Conservation (phyloP, 2,329 filamentous ascomycete genomes). For the Pseudogymnoascus sp. region DNA sequence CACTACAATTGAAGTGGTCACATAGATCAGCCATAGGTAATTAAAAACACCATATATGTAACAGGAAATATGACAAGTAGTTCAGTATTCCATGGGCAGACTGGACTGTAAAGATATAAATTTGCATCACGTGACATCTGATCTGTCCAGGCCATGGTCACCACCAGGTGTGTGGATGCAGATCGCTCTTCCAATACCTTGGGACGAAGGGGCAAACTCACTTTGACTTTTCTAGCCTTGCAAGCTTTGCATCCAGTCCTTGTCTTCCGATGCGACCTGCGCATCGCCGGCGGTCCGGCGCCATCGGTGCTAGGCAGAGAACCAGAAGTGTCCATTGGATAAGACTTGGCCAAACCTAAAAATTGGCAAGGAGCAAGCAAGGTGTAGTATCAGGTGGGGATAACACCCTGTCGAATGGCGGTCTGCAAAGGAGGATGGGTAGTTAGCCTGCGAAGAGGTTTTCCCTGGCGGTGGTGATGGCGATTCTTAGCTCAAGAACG, state of each 20-base stretch:
- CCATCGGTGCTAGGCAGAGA: background rate
- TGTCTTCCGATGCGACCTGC: conserved; percentile 31
- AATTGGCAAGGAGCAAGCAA: background rate
- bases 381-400: background rate
- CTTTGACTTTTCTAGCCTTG: conserved; percentile 39
- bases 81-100: background rate
- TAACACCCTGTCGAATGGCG: background rate
- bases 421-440: background rate
- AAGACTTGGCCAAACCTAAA: background rate
- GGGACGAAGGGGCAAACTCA: conserved; percentile 16
- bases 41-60: background rate
- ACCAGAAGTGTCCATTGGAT: background rate
- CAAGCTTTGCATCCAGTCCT: conserved; percentile 36
- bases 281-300: background rate
- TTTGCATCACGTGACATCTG: background rate
- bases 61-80: background rate
- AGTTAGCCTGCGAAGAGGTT: background rate
- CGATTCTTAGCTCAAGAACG: background rate
- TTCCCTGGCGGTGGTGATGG: background rate
- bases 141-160: background rate
- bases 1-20: conserved; percentile 28
- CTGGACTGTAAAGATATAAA: too few relatives aligned
- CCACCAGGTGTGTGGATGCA: background rate
- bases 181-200: background rate
- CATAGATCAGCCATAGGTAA: background rate